Conservation (phyloP, 805 yeast species). For the Candida chilensis region DNA sequence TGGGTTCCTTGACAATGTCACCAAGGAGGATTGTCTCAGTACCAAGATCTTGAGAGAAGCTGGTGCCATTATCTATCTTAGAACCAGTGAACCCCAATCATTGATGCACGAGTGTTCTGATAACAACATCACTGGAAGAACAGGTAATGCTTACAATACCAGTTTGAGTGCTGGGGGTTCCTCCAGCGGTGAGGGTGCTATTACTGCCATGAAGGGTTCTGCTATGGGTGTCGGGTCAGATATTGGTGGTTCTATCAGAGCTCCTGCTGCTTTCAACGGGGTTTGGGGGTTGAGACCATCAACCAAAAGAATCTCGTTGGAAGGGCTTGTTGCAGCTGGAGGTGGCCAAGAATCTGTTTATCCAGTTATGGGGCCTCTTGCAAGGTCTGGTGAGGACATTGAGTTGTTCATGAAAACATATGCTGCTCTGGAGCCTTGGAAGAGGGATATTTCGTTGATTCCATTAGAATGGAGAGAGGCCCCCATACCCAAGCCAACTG, state of each 20-base stretch:
- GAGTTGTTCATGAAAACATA: constrained; percentile 59
- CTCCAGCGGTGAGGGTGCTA: constrained; percentile 65
- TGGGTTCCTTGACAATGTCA: constrained; percentile 35
- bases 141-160: constrained; percentile 50
- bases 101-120: constrained; percentile 61
- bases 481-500: constrained; percentile 22
- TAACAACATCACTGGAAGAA: constrained; percentile 51
- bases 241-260: constrained; percentile 64
- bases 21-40: constrained; percentile 36
- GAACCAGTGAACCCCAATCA: constrained; percentile 64
- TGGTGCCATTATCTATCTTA: constrained; percentile 55
- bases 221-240: constrained; percentile 62
- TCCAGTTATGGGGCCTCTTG: constrained; percentile 62
- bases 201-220: constrained; percentile 50
- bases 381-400: constrained; percentile 56
- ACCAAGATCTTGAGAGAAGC: constrained; percentile 35
- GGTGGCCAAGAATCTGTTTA: constrained; percentile 59
- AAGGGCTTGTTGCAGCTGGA: constrained; percentile 43
- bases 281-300: constrained; percentile 55
- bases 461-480: constrained; percentile 48
- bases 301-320: constrained; percentile 40
- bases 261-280: constrained; percentile 60
- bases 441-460: constrained; percentile 35
- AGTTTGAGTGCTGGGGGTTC: constrained; percentile 62
- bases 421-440: constrained; percentile 45